Conservation (phyloP, 2,329 filamentous ascomycete species). For the Phialophora chinensis region DNA sequence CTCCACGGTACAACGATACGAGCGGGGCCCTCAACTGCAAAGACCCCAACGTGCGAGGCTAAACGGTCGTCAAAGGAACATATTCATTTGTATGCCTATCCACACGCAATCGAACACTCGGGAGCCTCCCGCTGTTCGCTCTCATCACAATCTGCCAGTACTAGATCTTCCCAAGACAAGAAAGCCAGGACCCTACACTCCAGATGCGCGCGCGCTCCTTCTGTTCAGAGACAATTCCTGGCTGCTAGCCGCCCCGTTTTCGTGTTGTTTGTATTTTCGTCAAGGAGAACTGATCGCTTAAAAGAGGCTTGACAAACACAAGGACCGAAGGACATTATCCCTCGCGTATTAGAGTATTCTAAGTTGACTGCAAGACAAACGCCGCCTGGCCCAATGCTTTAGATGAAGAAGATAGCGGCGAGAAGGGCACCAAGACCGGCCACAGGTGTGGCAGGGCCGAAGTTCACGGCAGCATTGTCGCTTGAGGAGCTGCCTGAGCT, state of each 20-base stretch:
- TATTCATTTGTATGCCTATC: conserved; percentile 40
- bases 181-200: conserved; percentile 23
- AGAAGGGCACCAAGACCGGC: conserved; percentile 37
- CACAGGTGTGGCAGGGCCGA: conserved; percentile 31
- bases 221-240: conserved; percentile 19
- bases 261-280: conserved; percentile 21
- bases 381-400: conserved; percentile 31
- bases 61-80: conserved; percentile 28
- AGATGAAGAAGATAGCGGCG: conserved; percentile 39
- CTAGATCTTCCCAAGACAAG: conserved; percentile 36
- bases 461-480: conserved; percentile 23
- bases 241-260: conserved; percentile 23
- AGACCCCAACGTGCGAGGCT: neutral
- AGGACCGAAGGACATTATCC: conserved; percentile 30
- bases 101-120: conserved; percentile 36
- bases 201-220: conserved; percentile 28
- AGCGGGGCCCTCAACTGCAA: neutral
- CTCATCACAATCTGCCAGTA: conserved; percentile 37
- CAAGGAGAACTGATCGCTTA: conserved; percentile 22
- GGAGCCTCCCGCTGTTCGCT: conserved; percentile 30
- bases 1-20: neutral
- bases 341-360: conserved; percentile 39
- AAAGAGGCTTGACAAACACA: conserved; percentile 27
- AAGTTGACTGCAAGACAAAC: conserved; percentile 32
- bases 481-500: conserved; percentile 28